Evolutionary conservation across 768 basidiomycete genomes (phyloP), one percentile per base, ranked within the genome.

Genomic region (Tulasnella sp.): DNA sequence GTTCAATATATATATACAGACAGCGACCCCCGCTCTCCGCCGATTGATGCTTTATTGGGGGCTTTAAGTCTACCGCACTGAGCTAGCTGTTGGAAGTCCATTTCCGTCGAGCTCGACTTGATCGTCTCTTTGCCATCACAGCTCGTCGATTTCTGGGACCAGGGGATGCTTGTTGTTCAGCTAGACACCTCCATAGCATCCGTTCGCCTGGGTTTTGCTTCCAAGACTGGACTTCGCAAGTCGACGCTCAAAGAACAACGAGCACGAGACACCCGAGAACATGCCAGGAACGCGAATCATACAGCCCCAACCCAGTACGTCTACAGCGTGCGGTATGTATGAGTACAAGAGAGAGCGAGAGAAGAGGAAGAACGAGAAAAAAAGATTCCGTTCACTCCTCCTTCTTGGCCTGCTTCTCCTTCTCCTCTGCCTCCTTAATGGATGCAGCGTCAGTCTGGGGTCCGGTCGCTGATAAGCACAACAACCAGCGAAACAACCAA

Each of bases 381-480:
- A 44, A 12, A 44, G n/a, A 44, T 44, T 44, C n/a, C 64, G 41
- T 74, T 72, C 84, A 87, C 76, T 89, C 89, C 73, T 94, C 91
- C 81, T 96, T 93, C 83, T 92, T 92, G 79, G 85, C 83, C 26
- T 85, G 89, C 82, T 95, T 95, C 82, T 95, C 94, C 26, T 94
- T 94, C 82, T 94, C 95, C 82, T 95, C 94, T 22, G 94, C 94
- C 78, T 92, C 91, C 67, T 91, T 86, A 77, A 95, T 90, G 64
- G 90, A 84, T 3, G 93, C 95, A 62, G 89, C 88, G 79, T 95
- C 94, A 2, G 93, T 94, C 77, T 87, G 86, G 19, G 93, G 90
- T n/a, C 87, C 88, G n/a, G 84, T 77, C 6, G 86, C 82, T 59
- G 84, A 85, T 82, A 36, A 73, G 35, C 62, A 32, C 35, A 8